Base-by-base conservation (phyloP, 139 green algal genomes). In the Chlamydomonas sp. region DNA sequence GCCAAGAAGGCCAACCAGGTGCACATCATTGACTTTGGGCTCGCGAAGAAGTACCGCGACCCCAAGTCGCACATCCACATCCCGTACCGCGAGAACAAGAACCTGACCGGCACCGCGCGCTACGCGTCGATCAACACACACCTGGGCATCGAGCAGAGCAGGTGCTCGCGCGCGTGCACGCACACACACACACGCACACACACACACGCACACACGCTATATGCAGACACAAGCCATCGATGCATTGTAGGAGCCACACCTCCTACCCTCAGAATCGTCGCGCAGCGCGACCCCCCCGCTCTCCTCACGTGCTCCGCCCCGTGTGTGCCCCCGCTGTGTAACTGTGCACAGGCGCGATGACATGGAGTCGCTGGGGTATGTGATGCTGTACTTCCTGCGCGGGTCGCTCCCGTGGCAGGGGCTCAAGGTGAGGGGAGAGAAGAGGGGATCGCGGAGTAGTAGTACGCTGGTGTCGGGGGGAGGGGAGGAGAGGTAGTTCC, bases 101-200 rank as follows among this genome's bases (percentile, higher is more conserved):
- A 80, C 80, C 81, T 99, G 58, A 99, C 95, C 22, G 95, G 95
- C 38, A 99, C 95, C 22, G 95, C 95, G n/a, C 90, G 95, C 39
- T 99, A 99, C 75, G 95, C 95, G 47, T 92, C 80, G 71, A 96
- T 99, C 83, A 99, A 99, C 87, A 99, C 95, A 28, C 95, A 99
- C 83, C 79, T 99, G 75, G 95, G 95, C 48, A 98, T 99, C 69
- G 95, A 99, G 88, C 95, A 99, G 90, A 91, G 82, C 59, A 73
- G 92, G 29, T n/a, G n/a, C n/a, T n/a, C n/a, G n/a, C n/a, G n/a
- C n/a, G 75, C 28, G 38, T 31, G 20, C 22, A 37, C 58, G 38
- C 22, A 37, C 58, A 65, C 30, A 37, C 58, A 65, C 58, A 38
- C 58, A 65, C 58, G 38, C 58, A 65, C 58, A 65, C 58, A 65